phyloP scores from a whole-genome alignment of 129 eudicot genomes.

The Tagetes erecta region DNA sequence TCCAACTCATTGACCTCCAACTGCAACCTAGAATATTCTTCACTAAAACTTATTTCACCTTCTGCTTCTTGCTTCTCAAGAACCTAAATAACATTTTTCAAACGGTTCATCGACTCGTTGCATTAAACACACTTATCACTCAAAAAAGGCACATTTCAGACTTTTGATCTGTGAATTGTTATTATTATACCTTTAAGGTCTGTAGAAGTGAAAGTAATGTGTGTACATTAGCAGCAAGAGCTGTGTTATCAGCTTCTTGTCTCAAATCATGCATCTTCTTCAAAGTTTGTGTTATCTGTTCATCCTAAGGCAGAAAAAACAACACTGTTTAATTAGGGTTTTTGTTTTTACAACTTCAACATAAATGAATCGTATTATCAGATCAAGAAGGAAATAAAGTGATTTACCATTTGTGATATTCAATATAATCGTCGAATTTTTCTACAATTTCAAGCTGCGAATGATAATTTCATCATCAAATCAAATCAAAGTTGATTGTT shows the following conservation, averaged over 20 bases:
- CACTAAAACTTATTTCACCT: slow-evolving; percentile 31
- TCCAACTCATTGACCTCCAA: slow-evolving; percentile 52
- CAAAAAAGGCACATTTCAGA: background rate
- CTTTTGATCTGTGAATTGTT: background rate
- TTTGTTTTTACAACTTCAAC: background rate
- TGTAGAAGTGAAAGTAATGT: slow-evolving; percentile 39
- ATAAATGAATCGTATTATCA: background rate
- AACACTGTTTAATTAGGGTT: slow-evolving; percentile 5
- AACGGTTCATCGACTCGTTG: slow-evolving; percentile 20
- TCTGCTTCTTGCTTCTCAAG: slow-evolving; percentile 52
- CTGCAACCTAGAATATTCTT: slow-evolving; percentile 39
- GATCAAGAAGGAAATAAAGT: slow-evolving; percentile 14
- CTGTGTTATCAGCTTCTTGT: slow-evolving; percentile 30
- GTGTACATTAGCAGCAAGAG: slow-evolving; percentile 36
- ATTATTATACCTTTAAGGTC: slow-evolving; percentile 45
- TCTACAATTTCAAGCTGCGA: slow-evolving; percentile 20
- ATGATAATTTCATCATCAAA: background rate
- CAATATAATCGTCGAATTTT: slow-evolving; percentile 4
- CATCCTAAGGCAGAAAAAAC: slow-evolving; percentile 24
- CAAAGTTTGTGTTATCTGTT: slow-evolving; percentile 34
- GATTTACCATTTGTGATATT: slow-evolving; percentile 20
- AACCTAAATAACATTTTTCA: slow-evolving; percentile 37
- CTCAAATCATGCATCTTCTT: slow-evolving; percentile 35
- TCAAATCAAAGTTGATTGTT: background rate
- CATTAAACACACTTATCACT: background rate